phyloP scores from a whole-genome alignment of 73 alveolate species.

The Breviolum minutum region DNA sequence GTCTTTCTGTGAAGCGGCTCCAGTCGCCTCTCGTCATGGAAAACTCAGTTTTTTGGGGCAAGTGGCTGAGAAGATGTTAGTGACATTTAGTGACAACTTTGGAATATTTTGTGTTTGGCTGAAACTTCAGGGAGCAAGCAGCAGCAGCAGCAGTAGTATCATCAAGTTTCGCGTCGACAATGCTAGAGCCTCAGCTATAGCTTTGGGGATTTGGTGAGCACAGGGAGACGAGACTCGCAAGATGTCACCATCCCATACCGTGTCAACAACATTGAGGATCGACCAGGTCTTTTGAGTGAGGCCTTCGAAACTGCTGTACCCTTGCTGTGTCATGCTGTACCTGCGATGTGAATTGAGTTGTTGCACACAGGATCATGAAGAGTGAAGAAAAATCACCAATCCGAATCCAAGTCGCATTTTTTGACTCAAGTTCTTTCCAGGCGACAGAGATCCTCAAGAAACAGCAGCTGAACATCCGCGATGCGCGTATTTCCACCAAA shows the following conservation, averaged over 20 bases:
- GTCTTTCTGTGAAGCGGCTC: constrained; percentile 27
- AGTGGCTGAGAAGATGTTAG: not conserved
- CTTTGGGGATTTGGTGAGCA: not conserved
- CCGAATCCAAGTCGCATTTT: not conserved
- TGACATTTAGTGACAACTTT: too few relatives aligned
- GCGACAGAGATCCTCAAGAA: constrained; percentile 87
- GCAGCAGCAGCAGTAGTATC: constrained; percentile 36
- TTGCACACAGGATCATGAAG: not conserved
- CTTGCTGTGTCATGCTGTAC: not conserved
- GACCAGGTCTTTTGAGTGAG: constrained; percentile 92
- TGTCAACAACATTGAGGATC: constrained; percentile 14
- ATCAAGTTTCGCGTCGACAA: constrained; percentile 84
- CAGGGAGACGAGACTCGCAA: not conserved
- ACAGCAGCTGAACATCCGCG: constrained; percentile 91
- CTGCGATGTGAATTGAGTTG: not conserved
- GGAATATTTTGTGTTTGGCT: not conserved
- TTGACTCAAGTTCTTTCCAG: not conserved
- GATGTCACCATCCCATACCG: too few relatives aligned
- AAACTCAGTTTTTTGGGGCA: not conserved
- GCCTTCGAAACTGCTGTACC: not conserved
- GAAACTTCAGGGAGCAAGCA: not conserved
- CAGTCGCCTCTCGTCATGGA: not conserved
- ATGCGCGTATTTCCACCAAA: constrained; percentile 72
- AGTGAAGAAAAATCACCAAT: not conserved
- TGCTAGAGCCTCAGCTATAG: not conserved